Conservation (phyloP, 2,329 filamentous ascomycete genomes). For the Aspergillus luchuensis region DNA sequence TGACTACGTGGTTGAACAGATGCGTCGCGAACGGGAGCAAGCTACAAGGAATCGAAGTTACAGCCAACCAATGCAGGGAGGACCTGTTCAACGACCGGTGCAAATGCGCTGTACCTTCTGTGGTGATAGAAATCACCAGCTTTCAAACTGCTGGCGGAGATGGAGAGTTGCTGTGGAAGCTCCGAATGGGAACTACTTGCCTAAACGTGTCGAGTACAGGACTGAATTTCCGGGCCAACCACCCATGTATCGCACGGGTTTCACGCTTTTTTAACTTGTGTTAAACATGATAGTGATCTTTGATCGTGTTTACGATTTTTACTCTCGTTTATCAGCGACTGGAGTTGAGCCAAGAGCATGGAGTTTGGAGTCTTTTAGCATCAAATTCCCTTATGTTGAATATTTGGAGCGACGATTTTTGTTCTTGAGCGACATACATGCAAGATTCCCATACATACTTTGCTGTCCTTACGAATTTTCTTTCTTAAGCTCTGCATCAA, state of each 20-base stretch:
- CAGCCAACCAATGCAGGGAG: slow-evolving; percentile 24
- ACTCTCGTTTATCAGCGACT: not conserved
- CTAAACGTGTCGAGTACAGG: slow-evolving; percentile 28
- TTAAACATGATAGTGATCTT: not conserved
- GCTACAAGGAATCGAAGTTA: slow-evolving; percentile 22
- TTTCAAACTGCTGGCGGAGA: slow-evolving; percentile 28
- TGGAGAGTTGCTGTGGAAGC: slow-evolving; percentile 29
- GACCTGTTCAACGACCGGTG: slow-evolving; percentile 1
- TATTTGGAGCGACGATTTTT: not conserved
- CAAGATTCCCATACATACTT: not conserved
- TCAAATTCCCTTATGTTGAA: not conserved
- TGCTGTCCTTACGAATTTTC: not conserved
- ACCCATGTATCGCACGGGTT: slow-evolving; percentile 28
- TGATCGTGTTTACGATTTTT: not conserved
- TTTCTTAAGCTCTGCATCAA: not conserved
- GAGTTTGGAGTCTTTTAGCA: slow-evolving; percentile 2
- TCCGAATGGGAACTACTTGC: slow-evolving; percentile 24
- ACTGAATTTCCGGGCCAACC: slow-evolving; percentile 24
- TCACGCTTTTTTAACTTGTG: slow-evolving; percentile 22
- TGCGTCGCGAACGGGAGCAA: slow-evolving; percentile 28
- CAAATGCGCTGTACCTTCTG: slow-evolving; percentile 27
- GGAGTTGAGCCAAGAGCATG: slow-evolving; percentile 6
- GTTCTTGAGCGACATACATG: not conserved
- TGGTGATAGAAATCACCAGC: slow-evolving; percentile 24
- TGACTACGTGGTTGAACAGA: slow-evolving; percentile 31